phyloP scores from a whole-genome alignment of 352 stramenopile genomes.

The Blastocystis sp. region DNA sequence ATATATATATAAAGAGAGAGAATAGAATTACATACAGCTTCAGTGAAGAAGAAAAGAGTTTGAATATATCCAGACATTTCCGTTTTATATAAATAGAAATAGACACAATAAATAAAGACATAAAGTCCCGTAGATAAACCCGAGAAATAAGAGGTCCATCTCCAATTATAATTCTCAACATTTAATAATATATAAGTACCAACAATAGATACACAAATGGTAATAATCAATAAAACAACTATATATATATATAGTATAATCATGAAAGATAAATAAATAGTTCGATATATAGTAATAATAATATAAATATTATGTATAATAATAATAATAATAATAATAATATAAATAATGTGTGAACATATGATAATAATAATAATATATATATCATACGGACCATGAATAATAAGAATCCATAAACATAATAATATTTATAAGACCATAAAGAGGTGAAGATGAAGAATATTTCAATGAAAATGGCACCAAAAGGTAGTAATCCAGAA shows the following conservation, averaged over 20 bases:
- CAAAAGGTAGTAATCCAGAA: constrained; percentile 87
- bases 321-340: no score
- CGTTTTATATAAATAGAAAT: constrained; percentile 98
- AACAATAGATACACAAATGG: constrained; percentile 90
- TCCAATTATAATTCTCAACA: constrained; percentile 94
- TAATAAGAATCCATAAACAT: constrained; percentile 84
- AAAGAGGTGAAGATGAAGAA: constrained; percentile 99
- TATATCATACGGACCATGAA: background rate
- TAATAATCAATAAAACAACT: constrained; percentile 84
- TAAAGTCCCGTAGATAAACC: constrained; percentile 76
- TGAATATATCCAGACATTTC: constrained; percentile 95
- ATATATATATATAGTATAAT: no score
- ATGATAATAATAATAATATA: background rate
- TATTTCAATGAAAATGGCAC: constrained; percentile 98
- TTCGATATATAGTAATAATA: no score
- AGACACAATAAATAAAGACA: constrained; percentile 93
- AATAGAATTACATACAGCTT: constrained; percentile 54
- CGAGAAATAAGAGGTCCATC: constrained; percentile 84
- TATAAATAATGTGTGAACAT: no score
- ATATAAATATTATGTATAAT: no score
- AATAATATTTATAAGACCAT: constrained; percentile 99
- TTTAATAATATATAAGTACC: constrained; percentile 95
- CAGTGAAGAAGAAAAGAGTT: constrained; percentile 92
- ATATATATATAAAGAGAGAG: background rate
- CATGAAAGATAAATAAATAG: no score